phyloP scores from a whole-genome alignment of 169 alveolate genomes.

The Gregarina niphandrodes region DNA sequence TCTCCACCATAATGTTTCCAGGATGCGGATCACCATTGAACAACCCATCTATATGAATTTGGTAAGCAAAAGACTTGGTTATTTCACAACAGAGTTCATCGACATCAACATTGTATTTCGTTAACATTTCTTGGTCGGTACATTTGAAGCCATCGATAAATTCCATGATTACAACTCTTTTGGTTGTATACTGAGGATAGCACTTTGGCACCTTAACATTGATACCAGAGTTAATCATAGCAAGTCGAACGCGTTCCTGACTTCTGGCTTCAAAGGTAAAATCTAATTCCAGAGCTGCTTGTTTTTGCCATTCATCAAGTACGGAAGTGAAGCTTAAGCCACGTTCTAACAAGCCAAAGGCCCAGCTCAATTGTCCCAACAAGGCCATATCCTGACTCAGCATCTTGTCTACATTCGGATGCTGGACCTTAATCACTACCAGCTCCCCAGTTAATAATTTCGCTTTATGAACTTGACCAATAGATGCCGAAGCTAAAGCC shows the following conservation, averaged over 20 bases:
- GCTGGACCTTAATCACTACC: slow-evolving; percentile 32
- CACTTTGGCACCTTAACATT: slow-evolving; percentile 2
- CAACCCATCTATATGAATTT: slow-evolving; percentile 28
- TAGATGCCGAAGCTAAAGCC: slow-evolving; percentile 36
- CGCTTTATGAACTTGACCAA: slow-evolving; percentile 36
- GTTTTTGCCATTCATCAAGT: slow-evolving; percentile 55
- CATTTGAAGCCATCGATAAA: slow-evolving; percentile 52
- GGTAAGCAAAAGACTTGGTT: slow-evolving; percentile 38
- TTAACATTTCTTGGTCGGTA: slow-evolving; percentile 36
- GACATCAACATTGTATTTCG: slow-evolving; percentile 17
- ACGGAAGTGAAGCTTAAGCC: slow-evolving; percentile 26
- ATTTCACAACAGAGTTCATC: slow-evolving; percentile 17
- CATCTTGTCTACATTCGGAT: slow-evolving; percentile 23
- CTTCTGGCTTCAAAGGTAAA: slow-evolving; percentile 42
- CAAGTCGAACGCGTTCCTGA: slow-evolving; percentile 40
- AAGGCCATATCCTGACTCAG: slow-evolving; percentile 24
- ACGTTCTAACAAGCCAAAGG: slow-evolving; percentile 38
- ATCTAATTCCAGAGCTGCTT: slow-evolving; percentile 51
- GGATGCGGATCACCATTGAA: slow-evolving; percentile 62
- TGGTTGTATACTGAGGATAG: slow-evolving; percentile 36
- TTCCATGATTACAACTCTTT: slow-evolving; percentile 57
- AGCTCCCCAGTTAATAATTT: slow-evolving; percentile 16
- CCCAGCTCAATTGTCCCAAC: slow-evolving; percentile 30
- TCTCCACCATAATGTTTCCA: slow-evolving; percentile 53
- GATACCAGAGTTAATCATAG: not conserved